These are phyloP conservation scores for Cyberlindnera nakhonratchasimensis DNA, from an alignment of 805 yeast genomes.

Conservation along the genomic window DNA sequence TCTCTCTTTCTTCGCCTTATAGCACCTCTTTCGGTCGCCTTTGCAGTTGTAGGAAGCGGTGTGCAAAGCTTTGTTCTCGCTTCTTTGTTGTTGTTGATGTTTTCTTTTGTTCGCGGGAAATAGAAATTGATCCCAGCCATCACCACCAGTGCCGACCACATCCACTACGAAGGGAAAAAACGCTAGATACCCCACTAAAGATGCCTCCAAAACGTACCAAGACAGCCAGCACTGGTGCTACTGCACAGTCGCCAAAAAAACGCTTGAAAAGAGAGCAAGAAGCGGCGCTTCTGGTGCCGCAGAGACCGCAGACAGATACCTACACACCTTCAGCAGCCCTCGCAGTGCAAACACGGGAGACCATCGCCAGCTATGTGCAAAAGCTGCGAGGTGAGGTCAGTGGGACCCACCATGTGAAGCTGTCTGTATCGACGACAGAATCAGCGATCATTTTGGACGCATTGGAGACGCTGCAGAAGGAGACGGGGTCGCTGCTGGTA, in stretches of 20 bases:
- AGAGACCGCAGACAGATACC: conserved; percentile 7
- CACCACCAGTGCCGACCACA: too few species aligned
- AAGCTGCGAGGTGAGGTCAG: conserved; percentile 1
- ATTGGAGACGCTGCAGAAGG: conserved; percentile 7
- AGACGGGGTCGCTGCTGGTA: conserved; percentile 4
- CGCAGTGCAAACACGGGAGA: background rate
- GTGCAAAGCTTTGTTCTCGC: too few species aligned
- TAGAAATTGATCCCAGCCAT: too few species aligned
- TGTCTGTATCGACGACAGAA: conserved; percentile 14
- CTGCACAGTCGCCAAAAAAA: too few species aligned
- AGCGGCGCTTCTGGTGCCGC: background rate
- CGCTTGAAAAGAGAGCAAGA: conserved; percentile 5
- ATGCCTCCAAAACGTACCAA: too few species aligned
- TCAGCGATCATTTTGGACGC: conserved; percentile 10
- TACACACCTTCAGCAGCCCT: conserved; percentile 10
- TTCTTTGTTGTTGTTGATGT: too few species aligned
- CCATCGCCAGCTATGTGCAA: background rate
- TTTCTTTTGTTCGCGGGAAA: too few species aligned
- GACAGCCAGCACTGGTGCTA: too few species aligned
- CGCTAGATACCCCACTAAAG: too few species aligned
- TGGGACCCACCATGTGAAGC: conserved; percentile 2
- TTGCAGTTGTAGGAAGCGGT: too few species aligned
- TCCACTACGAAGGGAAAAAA: too few species aligned
- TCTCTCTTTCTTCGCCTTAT: background rate
- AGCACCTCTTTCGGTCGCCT: too few species aligned